Evolutionary conservation across 805 yeast species (phyloP).

Genomic region (Hanseniaspora guilliermondii): DNA sequence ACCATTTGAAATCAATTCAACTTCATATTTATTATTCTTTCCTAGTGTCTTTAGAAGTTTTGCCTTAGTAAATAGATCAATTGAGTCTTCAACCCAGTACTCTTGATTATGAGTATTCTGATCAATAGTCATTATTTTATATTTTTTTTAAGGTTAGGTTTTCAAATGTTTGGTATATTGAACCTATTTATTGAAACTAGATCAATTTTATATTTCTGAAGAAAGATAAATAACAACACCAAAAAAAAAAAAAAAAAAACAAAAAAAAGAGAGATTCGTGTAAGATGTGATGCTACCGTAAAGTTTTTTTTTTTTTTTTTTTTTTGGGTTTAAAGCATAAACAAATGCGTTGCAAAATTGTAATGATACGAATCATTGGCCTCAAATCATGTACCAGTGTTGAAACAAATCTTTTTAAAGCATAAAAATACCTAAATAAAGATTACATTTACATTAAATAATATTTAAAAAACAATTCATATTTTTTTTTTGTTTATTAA

Average conservation of each 20-base stretch:
- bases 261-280: no score
- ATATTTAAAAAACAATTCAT: no score
- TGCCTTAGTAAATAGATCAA: conserved; percentile 48
- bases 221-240: background rate
- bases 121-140: background rate
- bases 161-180: background rate
- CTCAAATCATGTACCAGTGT: no score
- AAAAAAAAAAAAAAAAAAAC: background rate
- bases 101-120: conserved; percentile 23
- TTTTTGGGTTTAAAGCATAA: background rate
- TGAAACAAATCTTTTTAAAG: no score
- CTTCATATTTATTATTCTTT: conserved; percentile 32
- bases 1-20: conserved; percentile 14
- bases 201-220: background rate
- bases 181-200: background rate
- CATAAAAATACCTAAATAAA: no score
- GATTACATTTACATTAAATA: no score
- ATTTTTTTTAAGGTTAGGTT: background rate
- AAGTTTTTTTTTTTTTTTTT: background rate
- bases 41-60: conserved; percentile 23
- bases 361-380: no score
- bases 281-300: background rate
- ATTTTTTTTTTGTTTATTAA: no score
- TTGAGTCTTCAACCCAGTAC: conserved; percentile 67
- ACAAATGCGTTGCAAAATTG: no score